phyloP scores from a whole-genome alignment of 768 basidiomycete genomes.

The Bullera alba region DNA sequence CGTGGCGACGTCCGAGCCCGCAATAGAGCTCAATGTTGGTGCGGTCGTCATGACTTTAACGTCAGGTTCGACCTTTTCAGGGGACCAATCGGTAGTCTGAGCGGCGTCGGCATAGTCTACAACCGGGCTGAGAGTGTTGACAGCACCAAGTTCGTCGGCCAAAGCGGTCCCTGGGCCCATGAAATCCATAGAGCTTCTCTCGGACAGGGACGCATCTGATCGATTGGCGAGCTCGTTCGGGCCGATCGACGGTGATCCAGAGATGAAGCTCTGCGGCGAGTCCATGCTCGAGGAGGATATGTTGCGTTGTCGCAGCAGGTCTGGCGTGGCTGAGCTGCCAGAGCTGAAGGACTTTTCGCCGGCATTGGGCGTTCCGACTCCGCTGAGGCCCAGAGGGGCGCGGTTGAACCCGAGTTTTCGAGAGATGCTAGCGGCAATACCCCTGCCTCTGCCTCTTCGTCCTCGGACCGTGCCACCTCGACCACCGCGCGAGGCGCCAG shows the following conservation, averaged over 20 bases:
- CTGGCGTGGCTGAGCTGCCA: conserved; percentile 28
- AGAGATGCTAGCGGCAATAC: conserved; percentile 30
- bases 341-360: conserved; percentile 35
- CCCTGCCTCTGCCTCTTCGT: conserved; percentile 32
- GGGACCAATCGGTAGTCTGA: conserved; percentile 29
- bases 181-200: conserved; percentile 13
- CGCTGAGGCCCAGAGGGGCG: conserved; percentile 11
- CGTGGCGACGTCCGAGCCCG: conserved; percentile 9
- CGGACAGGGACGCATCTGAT: conserved; percentile 7
- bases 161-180: conserved; percentile 22
- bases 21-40: conserved; percentile 1
- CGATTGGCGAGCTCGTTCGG: conserved; percentile 4
- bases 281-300: conserved; percentile 1
- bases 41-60: conserved; percentile 3
- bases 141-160: conserved; percentile 32
- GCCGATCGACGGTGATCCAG: conserved; percentile 1
- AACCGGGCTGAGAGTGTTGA: conserved; percentile 6
- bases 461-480: conserved; percentile 29
- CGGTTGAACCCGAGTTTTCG: conserved; percentile 36
- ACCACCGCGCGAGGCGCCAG: conserved; percentile 19
- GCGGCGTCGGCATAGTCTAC: conserved; percentile 18
- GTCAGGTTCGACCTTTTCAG: conserved; percentile 7
- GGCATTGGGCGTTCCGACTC: conserved; percentile 2
- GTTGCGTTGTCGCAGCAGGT: conserved; percentile 26
- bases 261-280: conserved; percentile 5